Conservation (phyloP, 129 eudicot genomes). For the Tagetes erecta region DNA sequence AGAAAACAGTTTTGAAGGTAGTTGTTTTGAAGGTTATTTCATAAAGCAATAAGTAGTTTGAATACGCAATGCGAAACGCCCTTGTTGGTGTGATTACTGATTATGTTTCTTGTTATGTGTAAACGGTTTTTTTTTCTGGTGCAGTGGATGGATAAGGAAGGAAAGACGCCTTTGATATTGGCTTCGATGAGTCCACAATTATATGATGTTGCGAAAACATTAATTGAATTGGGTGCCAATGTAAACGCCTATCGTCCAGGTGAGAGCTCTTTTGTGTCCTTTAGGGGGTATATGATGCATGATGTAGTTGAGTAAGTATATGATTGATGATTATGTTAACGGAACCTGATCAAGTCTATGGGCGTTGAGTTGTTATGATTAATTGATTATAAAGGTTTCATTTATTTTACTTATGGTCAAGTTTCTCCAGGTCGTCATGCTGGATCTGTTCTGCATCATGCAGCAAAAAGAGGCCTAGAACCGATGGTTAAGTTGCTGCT, state of each 20-base stretch:
- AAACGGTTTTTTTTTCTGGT: conserved; percentile 19
- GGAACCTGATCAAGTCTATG: neutral
- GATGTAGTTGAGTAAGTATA: neutral
- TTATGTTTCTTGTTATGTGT: neutral
- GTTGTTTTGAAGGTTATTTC: neutral
- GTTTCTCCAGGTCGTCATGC: conserved; percentile 61
- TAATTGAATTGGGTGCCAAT: conserved; percentile 90
- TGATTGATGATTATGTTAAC: neutral
- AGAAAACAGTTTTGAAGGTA: too few relatives aligned
- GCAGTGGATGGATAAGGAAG: conserved; percentile 85
- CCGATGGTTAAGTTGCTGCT: conserved; percentile 74
- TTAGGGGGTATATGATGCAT: neutral
- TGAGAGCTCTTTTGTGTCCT: conserved; percentile 20
- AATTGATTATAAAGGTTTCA: neutral
- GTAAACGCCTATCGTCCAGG: conserved; percentile 82
- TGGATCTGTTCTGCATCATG: conserved; percentile 93
- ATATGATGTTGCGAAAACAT: conserved; percentile 64
- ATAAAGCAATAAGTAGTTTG: neutral
- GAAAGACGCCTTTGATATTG: conserved; percentile 74
- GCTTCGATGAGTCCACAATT: conserved; percentile 73
- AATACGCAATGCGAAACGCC: neutral
- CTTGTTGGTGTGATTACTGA: conserved; percentile 11
- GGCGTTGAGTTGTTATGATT: neutral
- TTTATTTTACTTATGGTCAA: neutral
- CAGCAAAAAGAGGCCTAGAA: conserved; percentile 92